Evolutionary conservation across 1,284 basidiomycete genomes (phyloP).

Genomic region (Agaricales sp.): DNA sequence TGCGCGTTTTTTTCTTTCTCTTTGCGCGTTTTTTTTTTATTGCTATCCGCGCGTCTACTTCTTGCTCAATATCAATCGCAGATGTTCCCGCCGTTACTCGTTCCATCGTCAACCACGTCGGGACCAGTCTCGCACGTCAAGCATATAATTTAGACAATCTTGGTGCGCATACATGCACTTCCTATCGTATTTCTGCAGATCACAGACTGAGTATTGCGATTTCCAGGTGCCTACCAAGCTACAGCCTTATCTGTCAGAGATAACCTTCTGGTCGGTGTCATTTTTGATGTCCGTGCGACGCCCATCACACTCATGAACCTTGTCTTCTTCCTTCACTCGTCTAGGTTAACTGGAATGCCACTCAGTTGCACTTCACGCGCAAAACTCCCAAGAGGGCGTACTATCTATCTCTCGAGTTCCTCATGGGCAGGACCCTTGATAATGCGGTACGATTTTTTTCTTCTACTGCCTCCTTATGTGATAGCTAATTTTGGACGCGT

Average conservation of each 20-base stretch:
- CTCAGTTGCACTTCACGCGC: constrained; percentile 58
- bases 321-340: constrained; percentile 7
- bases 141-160: constrained; percentile 57
- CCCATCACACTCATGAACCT: background rate
- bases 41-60: constrained; percentile 7
- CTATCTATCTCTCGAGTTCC: constrained; percentile 84
- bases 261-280: constrained; percentile 60
- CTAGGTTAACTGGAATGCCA: constrained; percentile 74
- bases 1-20: too few relatives aligned
- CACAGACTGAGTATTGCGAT: background rate
- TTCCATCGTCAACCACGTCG: constrained; percentile 78
- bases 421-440: constrained; percentile 85
- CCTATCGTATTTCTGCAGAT: background rate
- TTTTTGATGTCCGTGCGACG: background rate
- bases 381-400: constrained; percentile 78
- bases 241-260: constrained; percentile 77
- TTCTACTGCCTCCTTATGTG: background rate
- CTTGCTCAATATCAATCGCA: too few relatives aligned
- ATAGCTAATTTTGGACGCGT: background rate
- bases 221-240: constrained; percentile 74
- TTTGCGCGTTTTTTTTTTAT: too few relatives aligned
- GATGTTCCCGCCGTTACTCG: constrained; percentile 63
- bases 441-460: constrained; percentile 40
- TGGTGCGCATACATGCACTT: constrained; percentile 18
- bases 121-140: constrained; percentile 81